phyloP scores from a whole-genome alignment of 805 yeast genomes.

The Wickerhamiella slavikovae region DNA sequence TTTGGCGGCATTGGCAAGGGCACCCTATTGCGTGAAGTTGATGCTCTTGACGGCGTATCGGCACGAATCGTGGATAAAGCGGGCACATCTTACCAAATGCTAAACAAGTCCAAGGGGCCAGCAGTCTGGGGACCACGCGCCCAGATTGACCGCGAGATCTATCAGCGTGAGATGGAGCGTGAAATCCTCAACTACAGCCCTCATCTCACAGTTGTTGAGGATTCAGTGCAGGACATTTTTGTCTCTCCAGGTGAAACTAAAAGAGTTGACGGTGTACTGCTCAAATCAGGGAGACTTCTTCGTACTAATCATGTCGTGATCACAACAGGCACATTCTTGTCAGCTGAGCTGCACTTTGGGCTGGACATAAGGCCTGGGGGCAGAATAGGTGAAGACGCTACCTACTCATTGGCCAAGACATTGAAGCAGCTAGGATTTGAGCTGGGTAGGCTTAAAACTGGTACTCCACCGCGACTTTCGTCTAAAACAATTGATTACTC shows the following conservation, averaged over 20 bases:
- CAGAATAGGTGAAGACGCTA: constrained; percentile 78
- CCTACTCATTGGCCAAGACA: constrained; percentile 73
- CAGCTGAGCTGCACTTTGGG: constrained; percentile 92
- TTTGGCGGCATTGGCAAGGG: constrained; percentile 99
- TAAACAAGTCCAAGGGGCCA: constrained; percentile 75
- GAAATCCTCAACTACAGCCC: constrained; percentile 31
- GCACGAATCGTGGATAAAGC: constrained; percentile 75
- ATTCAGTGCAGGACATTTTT: constrained; percentile 68
- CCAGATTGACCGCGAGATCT: constrained; percentile 75
- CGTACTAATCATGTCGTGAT: constrained; percentile 53
- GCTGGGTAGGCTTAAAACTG: constrained; percentile 83
- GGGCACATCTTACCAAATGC: constrained; percentile 75
- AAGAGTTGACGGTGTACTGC: constrained; percentile 45
- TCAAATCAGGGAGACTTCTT: constrained; percentile 44
- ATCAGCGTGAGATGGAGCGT: constrained; percentile 58
- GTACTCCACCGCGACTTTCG: constrained; percentile 85
- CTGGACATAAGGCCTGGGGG: constrained; percentile 68
- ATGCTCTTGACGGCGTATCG: constrained; percentile 88
- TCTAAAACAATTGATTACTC: constrained; percentile 48
- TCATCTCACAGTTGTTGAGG: constrained; percentile 42
- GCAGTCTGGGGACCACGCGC: constrained; percentile 99
- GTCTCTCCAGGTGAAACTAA: constrained; percentile 18
- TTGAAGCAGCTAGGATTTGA: constrained; percentile 56
- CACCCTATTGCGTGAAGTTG: constrained; percentile 75
- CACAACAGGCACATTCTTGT: constrained; percentile 88